Evolutionary conservation across 2,329 filamentous ascomycete species (phyloP), one percentile per base, ranked within the genome.

Genomic region (Fusarium tupiense): DNA sequence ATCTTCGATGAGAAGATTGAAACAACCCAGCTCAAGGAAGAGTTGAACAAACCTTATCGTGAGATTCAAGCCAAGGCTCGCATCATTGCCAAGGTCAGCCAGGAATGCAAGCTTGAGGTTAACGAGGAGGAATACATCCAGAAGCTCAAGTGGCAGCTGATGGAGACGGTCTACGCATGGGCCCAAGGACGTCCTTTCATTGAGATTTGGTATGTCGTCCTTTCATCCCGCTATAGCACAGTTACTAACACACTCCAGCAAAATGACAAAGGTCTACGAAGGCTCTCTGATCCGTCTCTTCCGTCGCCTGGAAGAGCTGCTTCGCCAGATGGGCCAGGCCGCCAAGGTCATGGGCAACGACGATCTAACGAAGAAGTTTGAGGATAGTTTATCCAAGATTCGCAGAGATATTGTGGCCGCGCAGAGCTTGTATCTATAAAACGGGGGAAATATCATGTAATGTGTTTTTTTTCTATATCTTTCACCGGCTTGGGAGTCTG

Each of bases 231-330:
- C 9, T 31, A 31, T 3, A 31, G 14, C 9, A 49, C 20, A 22
- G 1, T 17, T 31, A 49, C 79, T 81, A 57, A 81, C 79, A 49
- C 56, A 47, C 33, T 54, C 13, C 73, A 97, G 96, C 85, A 97
- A 97, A 94, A 98, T 99, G 95, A 98, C 96, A 35, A 96, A 98
- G 78, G 94, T 96, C 35, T 99, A 98, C 83, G 96, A 99, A 85
- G 96, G 96, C 69, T 98, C 94, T 67, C 86, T 99, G 70, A 98
- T 99, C 78, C 94, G 96, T 56, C 91, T 98, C 44, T 99, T 99
- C 90, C 93, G 96, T 62, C 93, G 96, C 26, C 88, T 99, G 38
- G 96, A 99, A 84, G 96, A 99, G 84, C 88, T 98, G 66, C 87
- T 99, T 41, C 91, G 96, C 75, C 96, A 99, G 83, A 97, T 98